Conservation (phyloP, 352 stramenopile species). For the Globisporangium canariense region DNA sequence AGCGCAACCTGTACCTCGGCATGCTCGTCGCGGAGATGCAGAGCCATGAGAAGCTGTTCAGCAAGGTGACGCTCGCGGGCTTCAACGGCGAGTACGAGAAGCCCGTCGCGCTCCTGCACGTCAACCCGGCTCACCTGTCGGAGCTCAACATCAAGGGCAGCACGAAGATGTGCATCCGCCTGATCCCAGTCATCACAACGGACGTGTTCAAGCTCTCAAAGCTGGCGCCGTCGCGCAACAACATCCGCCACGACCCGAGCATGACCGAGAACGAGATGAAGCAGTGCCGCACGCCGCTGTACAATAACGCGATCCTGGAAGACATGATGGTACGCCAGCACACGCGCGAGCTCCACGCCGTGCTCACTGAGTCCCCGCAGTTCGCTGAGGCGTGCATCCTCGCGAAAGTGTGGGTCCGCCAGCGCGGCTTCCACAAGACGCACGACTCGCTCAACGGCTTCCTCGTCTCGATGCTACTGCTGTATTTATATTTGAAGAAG, state of each 20-base stretch:
- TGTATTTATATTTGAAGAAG: slow-evolving; percentile 79
- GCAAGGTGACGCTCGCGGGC: slow-evolving; percentile 51
- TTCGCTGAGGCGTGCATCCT: slow-evolving; percentile 81
- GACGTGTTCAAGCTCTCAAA: slow-evolving; percentile 83
- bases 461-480: slow-evolving; percentile 75
- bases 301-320: slow-evolving; percentile 91
- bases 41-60: slow-evolving; percentile 33
- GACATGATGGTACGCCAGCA: slow-evolving; percentile 86
- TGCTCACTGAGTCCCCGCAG: slow-evolving; percentile 54
- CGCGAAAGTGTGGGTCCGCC: slow-evolving; percentile 85
- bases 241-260: slow-evolving; percentile 74
- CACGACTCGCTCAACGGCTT: slow-evolving; percentile 86
- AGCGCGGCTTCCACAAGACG: slow-evolving; percentile 72
- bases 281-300: slow-evolving; percentile 72
- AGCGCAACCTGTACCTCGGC: slow-evolving; percentile 84
- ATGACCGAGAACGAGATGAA: slow-evolving; percentile 74
- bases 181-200: slow-evolving; percentile 67
- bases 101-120: slow-evolving; percentile 58
- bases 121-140: slow-evolving; percentile 34
- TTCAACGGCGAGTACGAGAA: slow-evolving; percentile 84
- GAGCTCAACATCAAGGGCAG: slow-evolving; percentile 50
- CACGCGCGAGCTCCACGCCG: slow-evolving; percentile 74
- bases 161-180: slow-evolving; percentile 47
- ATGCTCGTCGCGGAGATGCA: slow-evolving; percentile 67
- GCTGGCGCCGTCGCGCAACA: slow-evolving; percentile 76